Evolutionary conservation across 176 grass and related monocot species (phyloP), one percentile per base, ranked within the genome.

Genomic region (Chrysopogon serrulatus): DNA sequence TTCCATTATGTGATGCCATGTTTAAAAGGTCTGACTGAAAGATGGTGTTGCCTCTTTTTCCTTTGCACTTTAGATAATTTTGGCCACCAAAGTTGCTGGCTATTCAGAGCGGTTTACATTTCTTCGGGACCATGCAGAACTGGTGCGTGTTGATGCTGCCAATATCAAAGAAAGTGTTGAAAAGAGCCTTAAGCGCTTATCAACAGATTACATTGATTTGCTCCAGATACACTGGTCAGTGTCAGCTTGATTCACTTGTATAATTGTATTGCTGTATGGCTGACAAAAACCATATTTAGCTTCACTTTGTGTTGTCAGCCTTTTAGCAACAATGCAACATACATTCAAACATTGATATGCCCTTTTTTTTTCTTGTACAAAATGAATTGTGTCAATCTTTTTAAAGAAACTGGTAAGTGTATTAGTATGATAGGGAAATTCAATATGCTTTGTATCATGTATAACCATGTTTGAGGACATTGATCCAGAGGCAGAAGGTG

Each of bases 141-240:
- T 89, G 47, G 62, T 94, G 16, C 88, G 90, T 26, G 92, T 94
- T 81, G 92, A 97, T 51, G 84, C 86, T 86, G 66, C 77, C 26
- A 97, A 94, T 59, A 97, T 97, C 64, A 97, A 81, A 80, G 92
- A 91, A 81, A 91, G 95, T 86, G 95, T 94, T 42, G 88, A 94
- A 84, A 94, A 97, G 88, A 97, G 88, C 63, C 92, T 97, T 60
- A 85, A 88, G 89, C 90, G 95, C 6, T 81, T 97, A 51, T 94
- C 90, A 8, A 97, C 92, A 61, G 95, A 97, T 85, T 94, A 94
- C 76, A 94, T 97, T 83, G 95, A 97, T 83, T 92, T 97, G 70
- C 92, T 97, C 79, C 92, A 97, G 77, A 97, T 97, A 85, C 95
- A 97, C 73, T 97, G 95, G 92, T 94, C 39, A 91, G 88, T 73